Percentiles rank a stretch among this genome's conserved stretches.
phyloP scores from a whole-genome alignment of 106 monocot genomes.

The Apostasia shenzhenica region DNA sequence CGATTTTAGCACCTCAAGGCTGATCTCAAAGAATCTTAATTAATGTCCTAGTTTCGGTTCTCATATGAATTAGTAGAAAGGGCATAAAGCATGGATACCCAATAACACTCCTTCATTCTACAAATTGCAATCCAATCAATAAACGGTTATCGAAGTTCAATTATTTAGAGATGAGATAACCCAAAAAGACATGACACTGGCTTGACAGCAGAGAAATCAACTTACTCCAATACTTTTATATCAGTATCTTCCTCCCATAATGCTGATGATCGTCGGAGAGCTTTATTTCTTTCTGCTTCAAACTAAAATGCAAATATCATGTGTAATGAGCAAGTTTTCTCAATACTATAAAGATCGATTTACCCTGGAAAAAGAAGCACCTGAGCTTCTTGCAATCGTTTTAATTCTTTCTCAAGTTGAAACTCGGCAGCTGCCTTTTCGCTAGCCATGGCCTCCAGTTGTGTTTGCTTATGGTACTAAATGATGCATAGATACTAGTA shows the following conservation, averaged over 20 bases:
- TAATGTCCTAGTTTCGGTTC: too few relatives aligned
- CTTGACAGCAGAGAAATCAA: not conserved
- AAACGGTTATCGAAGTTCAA: too few relatives aligned
- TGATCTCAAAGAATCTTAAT: too few relatives aligned
- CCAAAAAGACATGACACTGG: too few relatives aligned
- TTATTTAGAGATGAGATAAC: too few relatives aligned
- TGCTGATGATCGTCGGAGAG: slow-evolving; percentile 51
- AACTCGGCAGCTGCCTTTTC: slow-evolving; percentile 91
- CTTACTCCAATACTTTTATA: slow-evolving; percentile 88
- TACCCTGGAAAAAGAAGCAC: slow-evolving; percentile 18
- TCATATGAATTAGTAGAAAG: too few relatives aligned
- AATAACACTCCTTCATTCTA: too few relatives aligned
- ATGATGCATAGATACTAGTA: not conserved
- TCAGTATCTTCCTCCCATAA: slow-evolving; percentile 95
- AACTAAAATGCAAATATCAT: slow-evolving; percentile 25
- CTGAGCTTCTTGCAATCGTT: slow-evolving; percentile 75
- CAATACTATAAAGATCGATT: not conserved
- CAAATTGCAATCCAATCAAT: too few relatives aligned
- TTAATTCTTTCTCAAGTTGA: slow-evolving; percentile 87
- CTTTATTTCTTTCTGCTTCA: slow-evolving; percentile 77
- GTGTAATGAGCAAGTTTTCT: not conserved
- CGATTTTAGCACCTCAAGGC: too few relatives aligned
- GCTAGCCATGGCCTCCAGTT: slow-evolving; percentile 90
- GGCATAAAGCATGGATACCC: too few relatives aligned
- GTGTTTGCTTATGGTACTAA: slow-evolving; percentile 99